Evolutionary conservation across 2,329 filamentous ascomycete genomes (phyloP).

Genomic region (Coniochaeta hoffmannii): DNA sequence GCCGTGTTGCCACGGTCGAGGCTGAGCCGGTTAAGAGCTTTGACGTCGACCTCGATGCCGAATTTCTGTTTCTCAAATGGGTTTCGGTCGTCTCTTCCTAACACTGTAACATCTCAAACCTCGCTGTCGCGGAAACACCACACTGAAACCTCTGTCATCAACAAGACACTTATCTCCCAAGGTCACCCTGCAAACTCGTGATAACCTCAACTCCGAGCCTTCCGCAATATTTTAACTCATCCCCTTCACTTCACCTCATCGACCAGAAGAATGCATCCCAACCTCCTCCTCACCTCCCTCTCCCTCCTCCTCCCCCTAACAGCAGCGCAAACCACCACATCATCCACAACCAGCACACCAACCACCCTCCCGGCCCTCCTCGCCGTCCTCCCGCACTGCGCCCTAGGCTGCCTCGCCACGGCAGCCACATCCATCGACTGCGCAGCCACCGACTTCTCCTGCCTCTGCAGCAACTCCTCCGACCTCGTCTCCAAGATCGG

Average conservation of each 20-base stretch:
- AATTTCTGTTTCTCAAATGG: no score
- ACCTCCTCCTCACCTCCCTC: background rate
- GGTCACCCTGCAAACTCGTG: background rate
- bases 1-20: no score
- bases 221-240: background rate
- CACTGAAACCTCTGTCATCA: no score
- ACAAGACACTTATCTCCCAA: no score
- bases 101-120: no score
- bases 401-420: constrained; percentile 13
- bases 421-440: constrained; percentile 14
- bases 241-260: background rate
- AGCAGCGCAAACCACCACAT: constrained; percentile 6
- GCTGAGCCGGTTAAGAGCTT: no score
- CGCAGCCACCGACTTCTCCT: constrained; percentile 14
- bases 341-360: constrained; percentile 3
- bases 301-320: background rate
- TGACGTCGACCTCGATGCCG: no score
- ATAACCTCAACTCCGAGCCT: background rate
- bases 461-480: constrained; percentile 13
- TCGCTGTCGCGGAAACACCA: no score
- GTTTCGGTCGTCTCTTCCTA: no score
- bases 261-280: background rate
- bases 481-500: constrained; percentile 10
- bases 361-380: constrained; percentile 13
- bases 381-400: constrained; percentile 17